Evolutionary conservation across 352 stramenopile species (phyloP).

Genomic region (Vaucheria bursata): DNA sequence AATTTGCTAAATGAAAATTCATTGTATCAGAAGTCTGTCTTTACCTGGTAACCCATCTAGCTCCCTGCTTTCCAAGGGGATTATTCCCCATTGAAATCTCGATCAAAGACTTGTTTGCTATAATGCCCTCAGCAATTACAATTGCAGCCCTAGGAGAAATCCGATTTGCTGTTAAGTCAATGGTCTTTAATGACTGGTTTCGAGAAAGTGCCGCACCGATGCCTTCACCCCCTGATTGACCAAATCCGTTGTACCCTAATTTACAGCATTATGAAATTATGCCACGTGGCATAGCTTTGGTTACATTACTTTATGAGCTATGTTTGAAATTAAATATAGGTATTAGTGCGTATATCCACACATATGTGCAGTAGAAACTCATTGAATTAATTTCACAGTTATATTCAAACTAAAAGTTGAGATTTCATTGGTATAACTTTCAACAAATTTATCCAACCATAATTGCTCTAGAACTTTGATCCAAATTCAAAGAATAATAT

Average conservation of each 20-base stretch:
- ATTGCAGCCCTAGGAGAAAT: constrained; percentile 33
- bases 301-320: background rate
- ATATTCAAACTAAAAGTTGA: no score
- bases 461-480: no score
- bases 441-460: no score
- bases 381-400: background rate
- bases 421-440: no score
- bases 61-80: constrained; percentile 24
- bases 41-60: constrained; percentile 2
- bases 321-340: background rate
- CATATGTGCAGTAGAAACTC: background rate
- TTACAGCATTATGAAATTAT: constrained; percentile 22
- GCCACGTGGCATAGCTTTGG: constrained; percentile 1
- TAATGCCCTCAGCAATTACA: constrained; percentile 27
- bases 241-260: constrained; percentile 48
- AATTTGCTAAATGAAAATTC: no score
- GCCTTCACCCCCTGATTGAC: constrained; percentile 35
- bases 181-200: constrained; percentile 35
- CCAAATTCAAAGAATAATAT: no score
- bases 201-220: constrained; percentile 31
- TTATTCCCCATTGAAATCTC: constrained; percentile 24
- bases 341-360: background rate
- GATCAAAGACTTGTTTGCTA: constrained; percentile 19
- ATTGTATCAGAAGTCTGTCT: background rate
- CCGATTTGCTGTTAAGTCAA: constrained; percentile 23